Evolutionary conservation across 1,284 basidiomycete genomes (phyloP), one percentile per base, ranked within the genome.

Genomic region (Trametes pubescens): DNA sequence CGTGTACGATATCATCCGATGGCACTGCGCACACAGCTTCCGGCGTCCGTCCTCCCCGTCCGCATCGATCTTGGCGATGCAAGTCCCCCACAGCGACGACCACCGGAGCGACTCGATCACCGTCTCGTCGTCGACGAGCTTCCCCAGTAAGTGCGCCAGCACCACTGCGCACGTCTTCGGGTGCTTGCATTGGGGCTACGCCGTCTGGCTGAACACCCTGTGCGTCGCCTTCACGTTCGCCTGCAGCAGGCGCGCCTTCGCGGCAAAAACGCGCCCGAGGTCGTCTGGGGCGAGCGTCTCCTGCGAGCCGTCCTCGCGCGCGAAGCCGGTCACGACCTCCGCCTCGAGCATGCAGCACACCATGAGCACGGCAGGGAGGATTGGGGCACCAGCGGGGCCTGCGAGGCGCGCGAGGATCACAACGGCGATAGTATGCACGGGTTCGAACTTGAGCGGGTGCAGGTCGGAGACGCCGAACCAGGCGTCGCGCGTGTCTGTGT

Each of bases 121-220:
- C 34, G 43, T 51, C 40, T 43, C 43, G 22, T 68, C 66, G 34
- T 70, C 61, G 29, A 62, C 66, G 11, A 70, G 61, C 43, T 69
- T 66, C 26, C 63, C 58, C 16, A 66, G 43, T 1, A 71, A 52
- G 4, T 57, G 66, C 37, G 62, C 62, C 7, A 64, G 48, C 52
- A 53, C 44, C 18, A 3, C 53, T 47, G 49, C 46, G 52, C 62
- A 64, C 21, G 16, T 37, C 43, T 44, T 52, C 43, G 56, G 24
- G 22, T 51, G 55, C 18, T 18, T 22, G 40, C 61, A 62, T 1
- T 18, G 29, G 3, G 26, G 4, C 9, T 51, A 32, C 21, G 58
- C 26, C 21, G 61, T 35, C 55, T 53, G 55, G 35, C 22, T 29
- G 44, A 61, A 52, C 40, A 64, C 54, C 43, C 55, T 43, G 54